phyloP scores from a whole-genome alignment of 805 yeast species.

The Vanderwaltozyma verrucispora region DNA sequence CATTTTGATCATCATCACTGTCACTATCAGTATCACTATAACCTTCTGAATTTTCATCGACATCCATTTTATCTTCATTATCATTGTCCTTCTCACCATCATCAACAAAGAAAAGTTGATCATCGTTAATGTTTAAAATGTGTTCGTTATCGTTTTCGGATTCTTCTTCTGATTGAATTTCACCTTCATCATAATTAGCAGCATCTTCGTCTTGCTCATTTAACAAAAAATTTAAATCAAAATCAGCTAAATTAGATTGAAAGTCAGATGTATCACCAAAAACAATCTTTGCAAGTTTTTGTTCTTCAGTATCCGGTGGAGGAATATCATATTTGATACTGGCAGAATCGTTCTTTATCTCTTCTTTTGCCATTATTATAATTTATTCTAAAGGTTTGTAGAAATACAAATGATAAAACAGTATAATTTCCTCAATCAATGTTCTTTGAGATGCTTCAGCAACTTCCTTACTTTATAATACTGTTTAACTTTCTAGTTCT shows the following conservation, averaged over 20 bases:
- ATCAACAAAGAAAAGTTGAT: constrained; percentile 18
- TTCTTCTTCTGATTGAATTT: constrained; percentile 24
- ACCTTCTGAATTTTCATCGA: constrained; percentile 16
- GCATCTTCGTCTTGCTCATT: constrained; percentile 32
- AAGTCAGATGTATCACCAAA: constrained; percentile 67
- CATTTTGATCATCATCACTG: constrained; percentile 23
- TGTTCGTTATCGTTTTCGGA: constrained; percentile 25
- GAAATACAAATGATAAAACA: no score
- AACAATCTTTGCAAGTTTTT: constrained; percentile 67
- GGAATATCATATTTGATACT: constrained; percentile 28
- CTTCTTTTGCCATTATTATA: constrained; percentile 2
- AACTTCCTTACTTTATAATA: no score
- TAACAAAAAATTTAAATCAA: constrained; percentile 34
- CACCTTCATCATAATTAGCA: constrained; percentile 21
- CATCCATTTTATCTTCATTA: no score
- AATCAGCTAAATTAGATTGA: constrained; percentile 51
- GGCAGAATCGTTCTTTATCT: neutral
- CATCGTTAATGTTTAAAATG: constrained; percentile 19
- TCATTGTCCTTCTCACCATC: constrained; percentile 20
- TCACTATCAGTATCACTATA: constrained; percentile 39
- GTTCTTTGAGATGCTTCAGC: no score
- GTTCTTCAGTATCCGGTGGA: constrained; percentile 79
- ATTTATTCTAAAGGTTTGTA: no score
- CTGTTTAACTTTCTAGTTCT: no score
- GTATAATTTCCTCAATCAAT: no score